phyloP scores from a whole-genome alignment of 2,329 filamentous ascomycete species.

The Cladosporium sp. region DNA sequence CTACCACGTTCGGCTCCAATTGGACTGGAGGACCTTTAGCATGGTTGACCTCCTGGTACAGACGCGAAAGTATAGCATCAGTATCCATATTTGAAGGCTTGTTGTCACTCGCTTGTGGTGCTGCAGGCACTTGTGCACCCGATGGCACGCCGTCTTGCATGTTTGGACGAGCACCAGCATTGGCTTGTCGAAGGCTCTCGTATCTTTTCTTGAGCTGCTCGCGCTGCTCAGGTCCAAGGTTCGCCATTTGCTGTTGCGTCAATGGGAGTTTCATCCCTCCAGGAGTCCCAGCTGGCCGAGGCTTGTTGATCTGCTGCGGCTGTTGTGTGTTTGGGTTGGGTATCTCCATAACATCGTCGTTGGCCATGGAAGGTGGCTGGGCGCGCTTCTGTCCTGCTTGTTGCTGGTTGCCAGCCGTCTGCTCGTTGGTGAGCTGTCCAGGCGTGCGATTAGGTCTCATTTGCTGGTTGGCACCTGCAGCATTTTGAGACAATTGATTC shows the following conservation, averaged over 20 bases:
- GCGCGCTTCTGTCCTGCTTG: conserved; percentile 10
- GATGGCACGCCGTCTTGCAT: not conserved
- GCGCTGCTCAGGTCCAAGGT: conserved; percentile 20
- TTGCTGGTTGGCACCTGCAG: conserved; percentile 5
- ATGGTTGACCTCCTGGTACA: conserved; percentile 22
- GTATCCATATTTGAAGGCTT: conserved; percentile 31
- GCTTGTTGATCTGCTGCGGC: not conserved
- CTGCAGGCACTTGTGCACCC: not conserved
- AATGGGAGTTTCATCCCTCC: conserved; percentile 10
- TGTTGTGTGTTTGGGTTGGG: conserved; percentile 27
- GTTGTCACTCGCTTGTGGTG: conserved; percentile 37
- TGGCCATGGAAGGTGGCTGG: conserved; percentile 18
- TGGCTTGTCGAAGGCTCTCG: conserved; percentile 5
- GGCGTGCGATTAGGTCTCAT: not conserved
- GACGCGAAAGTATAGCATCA: conserved; percentile 1
- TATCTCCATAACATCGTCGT: conserved; percentile 40
- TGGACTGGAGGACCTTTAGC: conserved; percentile 26
- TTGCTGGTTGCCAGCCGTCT: not conserved
- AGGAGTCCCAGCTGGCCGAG: not conserved
- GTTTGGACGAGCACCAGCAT: conserved; percentile 4
- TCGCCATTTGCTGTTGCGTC: conserved; percentile 20
- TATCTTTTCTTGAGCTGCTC: conserved; percentile 14
- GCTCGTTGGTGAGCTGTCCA: not conserved
- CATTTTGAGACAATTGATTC: conserved; percentile 7
- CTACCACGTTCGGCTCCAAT: conserved; percentile 18